Evolutionary conservation across 495 filamentous ascomycete genomes (phyloP).

Genomic region (Cercophora scortea): DNA sequence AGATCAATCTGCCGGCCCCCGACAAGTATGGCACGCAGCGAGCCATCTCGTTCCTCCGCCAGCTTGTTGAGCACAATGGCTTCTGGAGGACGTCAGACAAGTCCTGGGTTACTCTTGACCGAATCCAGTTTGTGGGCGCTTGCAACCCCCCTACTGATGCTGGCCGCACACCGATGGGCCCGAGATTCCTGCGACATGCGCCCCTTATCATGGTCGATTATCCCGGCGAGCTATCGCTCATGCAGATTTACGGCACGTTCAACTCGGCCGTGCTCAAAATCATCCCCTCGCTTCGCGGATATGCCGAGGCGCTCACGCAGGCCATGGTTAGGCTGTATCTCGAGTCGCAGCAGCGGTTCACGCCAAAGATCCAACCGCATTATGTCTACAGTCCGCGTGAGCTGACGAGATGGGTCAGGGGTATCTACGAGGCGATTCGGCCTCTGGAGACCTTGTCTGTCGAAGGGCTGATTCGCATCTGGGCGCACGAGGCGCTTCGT

Average conservation of each 20-base stretch:
- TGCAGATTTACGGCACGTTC: constrained; percentile 98
- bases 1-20: constrained; percentile 97
- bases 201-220: constrained; percentile 99
- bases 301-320: constrained; percentile 88
- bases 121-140: constrained; percentile 97
- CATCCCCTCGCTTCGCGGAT: constrained; percentile 87
- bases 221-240: constrained; percentile 86
- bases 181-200: constrained; percentile 88
- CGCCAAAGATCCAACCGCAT: constrained; percentile 91
- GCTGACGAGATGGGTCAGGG: constrained; percentile 92
- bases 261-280: constrained; percentile 95
- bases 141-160: constrained; percentile 99
- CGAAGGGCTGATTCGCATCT: constrained; percentile 92
- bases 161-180: constrained; percentile 87
- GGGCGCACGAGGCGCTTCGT: constrained; percentile 93
- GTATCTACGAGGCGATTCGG: constrained; percentile 91
- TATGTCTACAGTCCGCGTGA: constrained; percentile 99
- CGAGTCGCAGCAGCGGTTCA: constrained; percentile 89
- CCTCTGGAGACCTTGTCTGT: constrained; percentile 80
- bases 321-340: constrained; percentile 96
- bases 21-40: constrained; percentile 97
- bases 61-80: constrained; percentile 96
- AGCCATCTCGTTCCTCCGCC: constrained; percentile 91
- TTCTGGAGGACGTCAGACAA: constrained; percentile 98
- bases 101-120: constrained; percentile 93